These are phyloP conservation scores for Wallemia hederae DNA, from an alignment of 1,284 basidiomycete genomes.

Conservation along the genomic window DNA sequence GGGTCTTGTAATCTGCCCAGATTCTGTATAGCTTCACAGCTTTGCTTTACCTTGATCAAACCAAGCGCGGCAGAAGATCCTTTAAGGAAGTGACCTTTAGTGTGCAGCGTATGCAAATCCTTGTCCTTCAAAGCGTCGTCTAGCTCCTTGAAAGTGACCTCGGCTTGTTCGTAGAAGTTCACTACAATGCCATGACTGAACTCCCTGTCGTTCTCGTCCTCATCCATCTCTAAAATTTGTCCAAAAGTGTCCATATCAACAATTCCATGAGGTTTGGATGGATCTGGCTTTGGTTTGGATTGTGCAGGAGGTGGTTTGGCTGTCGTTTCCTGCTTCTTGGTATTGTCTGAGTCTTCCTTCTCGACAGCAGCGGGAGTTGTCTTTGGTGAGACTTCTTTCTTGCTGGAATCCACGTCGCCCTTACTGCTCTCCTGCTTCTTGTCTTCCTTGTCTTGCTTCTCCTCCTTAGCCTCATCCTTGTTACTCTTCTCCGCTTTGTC, in stretches of 20 bases:
- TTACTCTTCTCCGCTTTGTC: not conserved
- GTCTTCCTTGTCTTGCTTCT: not conserved
- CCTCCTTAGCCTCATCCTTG: not conserved
- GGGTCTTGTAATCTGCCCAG: constrained; percentile 28
- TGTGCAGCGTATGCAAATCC: not conserved
- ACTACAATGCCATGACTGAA: constrained; percentile 48
- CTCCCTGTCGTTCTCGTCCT: constrained; percentile 37
- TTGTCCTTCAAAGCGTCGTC: constrained; percentile 37
- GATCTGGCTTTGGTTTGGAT: not conserved
- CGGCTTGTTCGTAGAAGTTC: constrained; percentile 53
- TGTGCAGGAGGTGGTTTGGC: not conserved
- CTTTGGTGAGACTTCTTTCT: not conserved
- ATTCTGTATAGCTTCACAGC: constrained; percentile 70
- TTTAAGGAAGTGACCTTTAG: constrained; percentile 60
- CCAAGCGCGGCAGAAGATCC: constrained; percentile 77
- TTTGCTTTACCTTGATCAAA: constrained; percentile 41
- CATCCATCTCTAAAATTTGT: constrained; percentile 74
- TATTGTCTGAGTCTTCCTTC: not conserved
- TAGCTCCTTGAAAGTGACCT: constrained; percentile 46
- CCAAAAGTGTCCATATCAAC: constrained; percentile 52
- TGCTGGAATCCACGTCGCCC: not conserved
- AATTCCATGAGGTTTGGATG: constrained; percentile 7
- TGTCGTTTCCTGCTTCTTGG: not conserved
- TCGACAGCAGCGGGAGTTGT: not conserved
- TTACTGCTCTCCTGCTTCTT: not conserved